Conservation (phyloP, 2,329 filamentous ascomycete genomes). For the Alternaria sp. region DNA sequence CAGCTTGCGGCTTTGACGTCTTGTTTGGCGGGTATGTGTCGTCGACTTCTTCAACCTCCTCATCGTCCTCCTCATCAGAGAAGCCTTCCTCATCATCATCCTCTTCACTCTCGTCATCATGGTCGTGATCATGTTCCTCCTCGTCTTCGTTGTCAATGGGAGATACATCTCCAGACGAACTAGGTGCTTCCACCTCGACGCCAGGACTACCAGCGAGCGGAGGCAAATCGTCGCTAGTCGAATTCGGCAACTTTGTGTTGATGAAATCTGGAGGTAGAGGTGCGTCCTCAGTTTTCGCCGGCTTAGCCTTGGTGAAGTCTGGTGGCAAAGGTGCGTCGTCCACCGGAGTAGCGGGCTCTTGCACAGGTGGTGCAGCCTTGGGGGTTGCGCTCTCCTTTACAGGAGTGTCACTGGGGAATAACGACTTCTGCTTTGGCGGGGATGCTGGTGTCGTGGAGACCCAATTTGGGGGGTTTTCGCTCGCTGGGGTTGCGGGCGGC, state of each 20-base stretch:
- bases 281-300: constrained; percentile 36
- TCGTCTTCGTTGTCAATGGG: constrained; percentile 37
- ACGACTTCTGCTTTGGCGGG: constrained; percentile 30
- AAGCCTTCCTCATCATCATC: constrained; percentile 46
- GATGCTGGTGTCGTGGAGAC: constrained; percentile 48
- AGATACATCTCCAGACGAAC: constrained; percentile 42
- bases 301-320: constrained; percentile 40
- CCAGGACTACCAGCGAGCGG: constrained; percentile 58
- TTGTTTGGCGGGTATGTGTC: constrained; percentile 46
- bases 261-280: constrained; percentile 47
- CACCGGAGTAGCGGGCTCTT: constrained; percentile 33
- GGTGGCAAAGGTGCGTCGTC: constrained; percentile 49
- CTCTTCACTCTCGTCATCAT: constrained; percentile 51
- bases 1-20: constrained; percentile 20
- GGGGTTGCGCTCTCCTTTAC: constrained; percentile 32
- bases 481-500: constrained; percentile 47
- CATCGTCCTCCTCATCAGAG: constrained; percentile 51
- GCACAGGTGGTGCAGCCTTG: constrained; percentile 41
- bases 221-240: constrained; percentile 48
- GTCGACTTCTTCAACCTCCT: constrained; percentile 49
- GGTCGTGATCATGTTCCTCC: constrained; percentile 37
- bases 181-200: constrained; percentile 49
- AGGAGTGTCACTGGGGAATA: constrained; percentile 26
- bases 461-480: constrained; percentile 46
- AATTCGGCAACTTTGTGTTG: constrained; percentile 35